A percentile compares a stretch with the other conserved stretches of the same genome.
These are phyloP conservation scores for Fonsecaea monophora DNA, from an alignment of 2,329 filamentous ascomycete genomes.

Conservation along the genomic window DNA sequence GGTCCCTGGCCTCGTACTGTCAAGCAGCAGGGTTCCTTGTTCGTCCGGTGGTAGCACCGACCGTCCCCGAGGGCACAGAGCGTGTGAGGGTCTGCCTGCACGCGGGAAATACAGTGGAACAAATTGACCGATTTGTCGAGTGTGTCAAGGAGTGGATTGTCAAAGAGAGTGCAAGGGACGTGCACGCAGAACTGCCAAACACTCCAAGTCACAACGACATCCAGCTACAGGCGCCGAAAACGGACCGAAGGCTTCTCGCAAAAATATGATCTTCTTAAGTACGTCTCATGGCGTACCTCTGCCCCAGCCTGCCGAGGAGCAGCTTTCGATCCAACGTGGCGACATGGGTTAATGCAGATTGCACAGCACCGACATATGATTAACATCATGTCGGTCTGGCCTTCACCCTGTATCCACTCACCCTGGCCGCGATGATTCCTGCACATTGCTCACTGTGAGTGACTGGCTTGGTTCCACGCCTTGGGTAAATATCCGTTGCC, in stretches of 20 bases:
- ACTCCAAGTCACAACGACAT: background rate
- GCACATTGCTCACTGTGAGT: background rate
- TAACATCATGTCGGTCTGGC: background rate
- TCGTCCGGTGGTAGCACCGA: constrained; percentile 71
- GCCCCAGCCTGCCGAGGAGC: background rate
- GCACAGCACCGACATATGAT: background rate
- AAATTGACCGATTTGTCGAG: constrained; percentile 62
- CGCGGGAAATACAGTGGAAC: constrained; percentile 65
- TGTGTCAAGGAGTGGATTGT: constrained; percentile 59
- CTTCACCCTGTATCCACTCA: background rate
- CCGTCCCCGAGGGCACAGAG: constrained; percentile 68
- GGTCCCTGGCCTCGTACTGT: constrained; percentile 65
- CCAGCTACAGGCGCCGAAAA: background rate
- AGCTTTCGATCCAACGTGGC: background rate
- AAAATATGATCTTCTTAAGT: constrained; percentile 6
- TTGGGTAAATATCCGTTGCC: background rate
- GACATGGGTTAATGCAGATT: background rate
- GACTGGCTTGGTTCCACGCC: constrained; percentile 9
- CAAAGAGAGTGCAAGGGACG: background rate
- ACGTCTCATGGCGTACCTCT: background rate
- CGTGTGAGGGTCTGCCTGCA: constrained; percentile 72
- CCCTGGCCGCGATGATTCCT: background rate
- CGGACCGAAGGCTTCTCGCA: constrained; percentile 9
- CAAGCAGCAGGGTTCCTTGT: constrained; percentile 67
- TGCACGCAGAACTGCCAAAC: background rate